These are phyloP conservation scores for Pachysolen tannophilus DNA, from an alignment of 805 yeast genomes.

Conservation along the genomic window DNA sequence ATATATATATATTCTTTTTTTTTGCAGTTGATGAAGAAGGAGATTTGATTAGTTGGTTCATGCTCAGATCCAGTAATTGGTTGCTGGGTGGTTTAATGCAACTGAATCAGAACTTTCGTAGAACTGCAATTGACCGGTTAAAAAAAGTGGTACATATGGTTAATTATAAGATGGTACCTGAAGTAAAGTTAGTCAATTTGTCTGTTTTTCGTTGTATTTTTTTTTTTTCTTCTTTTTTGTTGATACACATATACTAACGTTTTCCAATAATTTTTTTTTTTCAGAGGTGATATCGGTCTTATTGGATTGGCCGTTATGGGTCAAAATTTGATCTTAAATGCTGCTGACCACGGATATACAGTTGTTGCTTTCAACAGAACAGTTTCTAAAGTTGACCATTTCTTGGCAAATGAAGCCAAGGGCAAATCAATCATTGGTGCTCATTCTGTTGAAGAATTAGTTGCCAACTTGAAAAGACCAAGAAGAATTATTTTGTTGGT, in stretches of 20 bases:
- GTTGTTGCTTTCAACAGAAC: slow-evolving; percentile 99
- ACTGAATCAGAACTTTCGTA: background rate
- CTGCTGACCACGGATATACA: slow-evolving; percentile 98
- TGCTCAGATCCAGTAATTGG: too few relatives aligned
- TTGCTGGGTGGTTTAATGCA: too few relatives aligned
- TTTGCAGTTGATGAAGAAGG: too few relatives aligned
- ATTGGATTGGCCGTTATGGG: slow-evolving; percentile 99
- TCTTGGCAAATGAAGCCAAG: slow-evolving; percentile 91
- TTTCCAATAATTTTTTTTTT: slow-evolving; percentile 4
- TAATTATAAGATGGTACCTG: background rate
- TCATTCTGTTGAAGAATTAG: slow-evolving; percentile 81
- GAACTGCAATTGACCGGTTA: slow-evolving; percentile 2
- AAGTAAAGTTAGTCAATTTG: too few relatives aligned
- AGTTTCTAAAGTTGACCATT: slow-evolving; percentile 89
- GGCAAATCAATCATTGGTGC: slow-evolving; percentile 96
- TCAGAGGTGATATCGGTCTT: slow-evolving; percentile 92
- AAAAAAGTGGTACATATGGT: slow-evolving; percentile 2
- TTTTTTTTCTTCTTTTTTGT: too few relatives aligned
- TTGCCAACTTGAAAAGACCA: slow-evolving; percentile 89
- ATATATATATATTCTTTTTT: too few relatives aligned
- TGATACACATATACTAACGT: slow-evolving; percentile 7
- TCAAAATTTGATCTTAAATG: slow-evolving; percentile 93
- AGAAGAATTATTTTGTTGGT: slow-evolving; percentile 91
- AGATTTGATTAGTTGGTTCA: too few relatives aligned
- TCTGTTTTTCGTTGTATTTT: too few relatives aligned